Percentiles rank a stretch among this genome's conserved stretches.
phyloP scores from a whole-genome alignment of 768 basidiomycete genomes.

The Daedaleopsis sinensis region DNA sequence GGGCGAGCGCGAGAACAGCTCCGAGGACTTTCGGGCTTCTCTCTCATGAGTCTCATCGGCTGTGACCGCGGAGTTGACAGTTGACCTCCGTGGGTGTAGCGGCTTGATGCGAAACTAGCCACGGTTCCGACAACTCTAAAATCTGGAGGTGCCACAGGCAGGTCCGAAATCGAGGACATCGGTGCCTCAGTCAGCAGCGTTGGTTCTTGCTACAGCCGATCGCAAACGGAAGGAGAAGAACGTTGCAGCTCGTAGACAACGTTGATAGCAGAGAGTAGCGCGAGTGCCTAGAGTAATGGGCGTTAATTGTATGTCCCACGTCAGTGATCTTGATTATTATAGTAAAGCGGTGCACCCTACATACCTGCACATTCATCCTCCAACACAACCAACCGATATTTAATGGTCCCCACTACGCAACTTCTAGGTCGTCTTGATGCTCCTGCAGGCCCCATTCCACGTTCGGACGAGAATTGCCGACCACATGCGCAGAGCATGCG shows the following conservation, averaged over 20 bases:
- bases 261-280: background rate
- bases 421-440: background rate
- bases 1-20: constrained; percentile 10
- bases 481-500: background rate
- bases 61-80: constrained; percentile 17
- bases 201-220: constrained; percentile 1
- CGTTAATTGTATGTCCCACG: background rate
- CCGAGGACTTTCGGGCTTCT: constrained; percentile 21
- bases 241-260: background rate
- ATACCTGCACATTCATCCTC: background rate
- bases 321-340: background rate
- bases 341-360: constrained; percentile 1
- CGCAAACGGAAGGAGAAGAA: background rate
- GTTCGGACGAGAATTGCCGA: background rate
- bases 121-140: background rate
- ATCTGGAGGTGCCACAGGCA: background rate
- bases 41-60: background rate
- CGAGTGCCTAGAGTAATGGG: background rate
- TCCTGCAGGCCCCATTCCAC: background rate
- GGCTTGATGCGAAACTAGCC: constrained; percentile 6
- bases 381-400: background rate
- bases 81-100: constrained; percentile 3
- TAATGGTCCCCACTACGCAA: background rate
- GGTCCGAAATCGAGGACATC: background rate
- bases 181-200: background rate